These are phyloP conservation scores for Saprolegnia parasitica DNA, from an alignment of 352 stramenopile genomes.

Conservation along the genomic window DNA sequence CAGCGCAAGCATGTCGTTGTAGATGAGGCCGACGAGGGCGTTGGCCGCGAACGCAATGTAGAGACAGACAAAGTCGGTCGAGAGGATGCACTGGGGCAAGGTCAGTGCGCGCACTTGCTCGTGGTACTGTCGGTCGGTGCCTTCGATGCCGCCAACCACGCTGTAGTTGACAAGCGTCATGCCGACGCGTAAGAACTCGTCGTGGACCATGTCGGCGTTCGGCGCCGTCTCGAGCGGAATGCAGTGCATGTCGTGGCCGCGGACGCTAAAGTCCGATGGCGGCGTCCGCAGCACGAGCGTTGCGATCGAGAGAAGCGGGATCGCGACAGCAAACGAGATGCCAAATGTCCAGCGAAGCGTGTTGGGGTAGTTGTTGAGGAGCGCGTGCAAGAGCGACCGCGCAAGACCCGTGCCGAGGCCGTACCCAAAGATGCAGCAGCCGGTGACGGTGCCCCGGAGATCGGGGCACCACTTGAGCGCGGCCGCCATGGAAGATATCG, in stretches of 20 bases:
- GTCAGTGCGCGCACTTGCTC: slow-evolving; percentile 21
- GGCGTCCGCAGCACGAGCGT: slow-evolving; percentile 17
- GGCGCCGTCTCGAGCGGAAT: slow-evolving; percentile 2
- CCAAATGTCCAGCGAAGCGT: neutral
- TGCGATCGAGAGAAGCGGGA: neutral
- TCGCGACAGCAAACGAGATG: neutral
- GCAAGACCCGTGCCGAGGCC: slow-evolving; percentile 1
- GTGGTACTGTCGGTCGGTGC: slow-evolving; percentile 20
- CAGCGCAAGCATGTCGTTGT: neutral
- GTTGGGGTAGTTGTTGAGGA: slow-evolving; percentile 1
- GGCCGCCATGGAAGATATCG: slow-evolving; percentile 10
- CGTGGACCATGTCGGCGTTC: slow-evolving; percentile 3
- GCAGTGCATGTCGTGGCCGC: slow-evolving; percentile 19
- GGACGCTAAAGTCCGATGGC: slow-evolving; percentile 14
- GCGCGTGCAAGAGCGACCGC: neutral
- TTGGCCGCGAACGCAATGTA: slow-evolving; percentile 27
- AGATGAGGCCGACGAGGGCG: neutral
- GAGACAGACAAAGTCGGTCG: slow-evolving; percentile 27
- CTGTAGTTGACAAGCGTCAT: slow-evolving; percentile 27
- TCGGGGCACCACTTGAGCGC: slow-evolving; percentile 22
- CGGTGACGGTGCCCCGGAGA: slow-evolving; percentile 8
- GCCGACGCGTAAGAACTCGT: slow-evolving; percentile 21
- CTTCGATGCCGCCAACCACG: neutral
- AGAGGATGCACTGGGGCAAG: slow-evolving; percentile 22
- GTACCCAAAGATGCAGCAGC: slow-evolving; percentile 3